Evolutionary conservation across 1,284 basidiomycete genomes (phyloP).

Genomic region (Fomitiporia mediterranea): DNA sequence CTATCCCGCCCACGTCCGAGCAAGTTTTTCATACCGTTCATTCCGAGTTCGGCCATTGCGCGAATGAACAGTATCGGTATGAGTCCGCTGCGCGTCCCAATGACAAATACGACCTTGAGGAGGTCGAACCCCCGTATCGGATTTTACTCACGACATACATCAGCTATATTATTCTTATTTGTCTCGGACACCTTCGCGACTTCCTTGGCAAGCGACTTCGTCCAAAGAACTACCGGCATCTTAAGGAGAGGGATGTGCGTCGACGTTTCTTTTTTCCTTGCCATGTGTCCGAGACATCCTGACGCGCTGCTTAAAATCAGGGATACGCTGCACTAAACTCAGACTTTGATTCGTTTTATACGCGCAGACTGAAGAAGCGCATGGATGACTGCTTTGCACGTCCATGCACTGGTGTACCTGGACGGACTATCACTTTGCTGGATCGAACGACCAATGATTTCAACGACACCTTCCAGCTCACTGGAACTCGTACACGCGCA

Average conservation of each 20-base stretch:
- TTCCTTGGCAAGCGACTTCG: conserved; percentile 89
- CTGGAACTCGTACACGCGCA: conserved; percentile 80
- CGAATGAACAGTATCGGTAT: conserved; percentile 65
- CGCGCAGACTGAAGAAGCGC: conserved; percentile 88
- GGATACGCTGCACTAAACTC: conserved; percentile 97
- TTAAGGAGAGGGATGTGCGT: conserved; percentile 79
- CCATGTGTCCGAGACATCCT: neutral
- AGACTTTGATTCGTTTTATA: conserved; percentile 99
- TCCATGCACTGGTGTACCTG: conserved; percentile 92
- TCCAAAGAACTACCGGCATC: conserved; percentile 70
- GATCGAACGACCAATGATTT: conserved; percentile 85
- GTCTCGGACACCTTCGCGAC: conserved; percentile 90
- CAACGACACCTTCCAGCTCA: conserved; percentile 75
- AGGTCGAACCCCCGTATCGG: conserved; percentile 85
- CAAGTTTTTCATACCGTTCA: conserved; percentile 73
- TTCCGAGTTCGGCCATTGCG: conserved; percentile 84
- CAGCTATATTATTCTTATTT: conserved; percentile 85
- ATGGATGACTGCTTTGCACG: conserved; percentile 96
- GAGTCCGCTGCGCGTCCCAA: conserved; percentile 56
- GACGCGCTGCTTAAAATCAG: conserved; percentile 36
- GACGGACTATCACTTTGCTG: conserved; percentile 84
- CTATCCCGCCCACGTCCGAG: conserved; percentile 65
- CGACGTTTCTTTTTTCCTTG: conserved; percentile 9
- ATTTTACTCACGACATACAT: conserved; percentile 90
- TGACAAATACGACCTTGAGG: conserved; percentile 47